Evolutionary conservation across 2,329 filamentous ascomycete genomes (phyloP), one percentile per base, ranked within the genome.

Genomic region (Aspergillus aculeatus): DNA sequence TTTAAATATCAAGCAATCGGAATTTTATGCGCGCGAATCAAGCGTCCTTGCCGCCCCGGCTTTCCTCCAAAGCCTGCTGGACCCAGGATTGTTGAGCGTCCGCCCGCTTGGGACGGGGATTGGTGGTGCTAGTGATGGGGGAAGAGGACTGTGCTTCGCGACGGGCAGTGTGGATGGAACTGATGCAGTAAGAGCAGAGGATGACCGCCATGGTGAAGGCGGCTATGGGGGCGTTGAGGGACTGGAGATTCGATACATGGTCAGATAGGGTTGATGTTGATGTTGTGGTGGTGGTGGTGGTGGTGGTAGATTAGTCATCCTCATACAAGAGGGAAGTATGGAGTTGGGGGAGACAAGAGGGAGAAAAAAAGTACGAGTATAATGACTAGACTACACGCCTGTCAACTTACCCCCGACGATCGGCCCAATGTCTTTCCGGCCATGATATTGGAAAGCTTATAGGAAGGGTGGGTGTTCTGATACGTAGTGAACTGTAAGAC

Each of bases 111-210:
- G 82, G 84, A 29, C 50, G 61, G 21, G 53, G 9, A 21, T 48
- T 47, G 50, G 26, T 31, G 48, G 48, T n/a, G 56, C 16, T 38
- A 86, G 77, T 29, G 48, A 24, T 12, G 21, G 31, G 16, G 14
- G 54, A 14, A 1, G 60, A 50, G 56, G 85, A 83, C 62, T 85
- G 81, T 0, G 87, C 87, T 64, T 89, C 89, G 50, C 83, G 79
- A 66, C 89, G 88, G 2, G 88, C 88, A 24, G 86, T 84, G 61
- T 82, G 80, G 62, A 90, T 90, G 24, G 84, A 87, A 9, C 83
- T 87, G 54, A 87, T 78, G 29, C 86, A 80, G 74, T 90, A 90
- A 47, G 76, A 74, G 72, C 84, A 85, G 32, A 87, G 80, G 23
- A 88, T 69, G 52, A 82, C 73, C 16, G 85, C 85, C 85, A 88